phyloP scores from a whole-genome alignment of 2,329 filamentous ascomycete species.

The Curvularia spicifera region DNA sequence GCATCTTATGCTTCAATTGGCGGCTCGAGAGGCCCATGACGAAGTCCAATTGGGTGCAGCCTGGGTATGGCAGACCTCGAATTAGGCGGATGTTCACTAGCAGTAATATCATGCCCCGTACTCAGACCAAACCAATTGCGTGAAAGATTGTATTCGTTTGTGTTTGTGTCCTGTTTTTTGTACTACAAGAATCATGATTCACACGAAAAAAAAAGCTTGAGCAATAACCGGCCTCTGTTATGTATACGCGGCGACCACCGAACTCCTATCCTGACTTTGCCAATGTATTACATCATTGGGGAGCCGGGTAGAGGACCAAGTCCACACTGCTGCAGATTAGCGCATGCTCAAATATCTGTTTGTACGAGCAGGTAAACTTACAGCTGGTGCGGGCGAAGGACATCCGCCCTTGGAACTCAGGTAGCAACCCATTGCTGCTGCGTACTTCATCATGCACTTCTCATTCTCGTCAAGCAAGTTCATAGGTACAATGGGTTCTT shows the following conservation, averaged over 20 bases:
- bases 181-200: neutral
- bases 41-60: neutral
- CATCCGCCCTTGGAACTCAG: conserved; percentile 26
- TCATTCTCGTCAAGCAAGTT: conserved; percentile 33
- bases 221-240: neutral
- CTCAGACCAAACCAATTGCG: neutral
- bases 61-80: neutral
- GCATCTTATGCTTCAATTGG: neutral
- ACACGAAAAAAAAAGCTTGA: neutral
- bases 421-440: conserved; percentile 26
- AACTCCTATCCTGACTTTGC: neutral
- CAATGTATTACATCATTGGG: conserved; percentile 3
- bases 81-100: neutral
- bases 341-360: neutral
- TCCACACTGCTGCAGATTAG: conserved; percentile 18
- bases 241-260: neutral
- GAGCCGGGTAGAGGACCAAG: conserved; percentile 17
- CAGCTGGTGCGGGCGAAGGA: conserved; percentile 27
- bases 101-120: neutral
- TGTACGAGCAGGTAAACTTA: conserved; percentile 4
- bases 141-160: neutral
- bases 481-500: conserved; percentile 34
- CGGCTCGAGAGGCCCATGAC: neutral
- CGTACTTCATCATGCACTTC: conserved; percentile 27
- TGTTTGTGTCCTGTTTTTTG: neutral